Conservation (phyloP, 1,284 basidiomycete species). For the Apiotrichum montevideense region DNA sequence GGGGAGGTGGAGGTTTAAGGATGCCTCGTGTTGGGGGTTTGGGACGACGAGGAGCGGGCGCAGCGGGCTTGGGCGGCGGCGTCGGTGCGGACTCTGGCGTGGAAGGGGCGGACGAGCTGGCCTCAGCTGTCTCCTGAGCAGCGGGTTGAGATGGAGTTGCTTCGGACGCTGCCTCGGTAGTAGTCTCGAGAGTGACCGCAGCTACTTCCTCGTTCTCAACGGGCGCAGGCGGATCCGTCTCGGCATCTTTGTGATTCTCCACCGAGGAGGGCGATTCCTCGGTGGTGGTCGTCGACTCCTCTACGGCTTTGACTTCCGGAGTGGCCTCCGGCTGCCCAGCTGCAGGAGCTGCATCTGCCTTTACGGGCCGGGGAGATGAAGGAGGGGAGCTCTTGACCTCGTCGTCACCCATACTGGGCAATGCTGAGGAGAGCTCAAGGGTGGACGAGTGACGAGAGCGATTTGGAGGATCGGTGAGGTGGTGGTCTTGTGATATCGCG, state of each 20-base stretch:
- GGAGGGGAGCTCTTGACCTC: slow-evolving; percentile 1
- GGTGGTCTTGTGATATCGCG: too few relatives aligned
- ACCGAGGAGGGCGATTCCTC: too few relatives aligned
- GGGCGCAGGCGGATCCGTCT: neutral
- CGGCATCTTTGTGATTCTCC: neutral
- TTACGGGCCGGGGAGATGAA: neutral
- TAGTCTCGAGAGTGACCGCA: neutral
- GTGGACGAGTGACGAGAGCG: neutral
- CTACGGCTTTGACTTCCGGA: neutral
- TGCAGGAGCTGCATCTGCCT: neutral
- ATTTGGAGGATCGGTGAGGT: too few relatives aligned
- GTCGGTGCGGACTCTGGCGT: slow-evolving; percentile 3
- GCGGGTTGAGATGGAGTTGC: too few relatives aligned
- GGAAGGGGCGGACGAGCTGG: slow-evolving; percentile 1
- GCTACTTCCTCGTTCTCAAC: neutral
- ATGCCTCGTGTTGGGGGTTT: slow-evolving; percentile 44
- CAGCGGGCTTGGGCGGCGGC: slow-evolving; percentile 8
- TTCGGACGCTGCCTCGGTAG: too few relatives aligned
- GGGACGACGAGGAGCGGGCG: slow-evolving; percentile 31
- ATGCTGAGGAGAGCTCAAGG: neutral
- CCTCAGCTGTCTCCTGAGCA: neutral
- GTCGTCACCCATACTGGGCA: slow-evolving; percentile 8
- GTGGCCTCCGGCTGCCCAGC: neutral
- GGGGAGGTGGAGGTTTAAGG: slow-evolving; percentile 46
- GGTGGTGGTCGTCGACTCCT: neutral